These are phyloP conservation scores for Tricholoma sp. DNA, from an alignment of 768 basidiomycete genomes.

Conservation along the genomic window DNA sequence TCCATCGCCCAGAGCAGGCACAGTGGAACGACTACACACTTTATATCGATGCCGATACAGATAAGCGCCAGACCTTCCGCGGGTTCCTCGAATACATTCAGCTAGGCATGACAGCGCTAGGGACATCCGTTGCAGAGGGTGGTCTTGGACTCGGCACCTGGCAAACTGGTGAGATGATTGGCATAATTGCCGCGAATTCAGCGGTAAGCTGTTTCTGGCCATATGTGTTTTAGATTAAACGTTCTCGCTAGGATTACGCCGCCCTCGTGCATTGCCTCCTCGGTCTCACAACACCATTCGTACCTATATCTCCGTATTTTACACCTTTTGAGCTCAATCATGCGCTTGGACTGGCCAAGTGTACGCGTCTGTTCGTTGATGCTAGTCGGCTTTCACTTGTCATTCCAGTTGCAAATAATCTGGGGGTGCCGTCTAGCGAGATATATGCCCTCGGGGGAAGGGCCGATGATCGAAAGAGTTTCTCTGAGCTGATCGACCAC, in stretches of 20 bases:
- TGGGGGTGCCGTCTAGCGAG: conserved; percentile 30
- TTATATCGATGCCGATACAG: conserved; percentile 52
- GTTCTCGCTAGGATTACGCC: conserved; percentile 50
- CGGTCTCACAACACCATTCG: conserved; percentile 45
- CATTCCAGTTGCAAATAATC: conserved; percentile 31
- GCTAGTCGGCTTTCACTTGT: conserved; percentile 38
- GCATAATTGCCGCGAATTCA: conserved; percentile 66
- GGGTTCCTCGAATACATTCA: conserved; percentile 48
- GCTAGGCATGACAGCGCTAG: conserved; percentile 54
- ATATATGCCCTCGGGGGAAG: conserved; percentile 47
- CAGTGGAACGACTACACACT: conserved; percentile 52
- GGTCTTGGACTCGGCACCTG: conserved; percentile 49
- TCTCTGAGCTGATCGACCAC: conserved; percentile 38
- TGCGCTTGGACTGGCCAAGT: conserved; percentile 40
- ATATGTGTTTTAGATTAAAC: conserved; percentile 3
- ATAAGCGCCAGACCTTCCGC: conserved; percentile 36
- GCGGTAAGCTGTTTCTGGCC: conserved; percentile 36
- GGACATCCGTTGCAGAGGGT: conserved; percentile 37
- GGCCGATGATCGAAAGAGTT: conserved; percentile 35
- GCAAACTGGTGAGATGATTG: conserved; percentile 52
- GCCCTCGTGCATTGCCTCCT: conserved; percentile 46
- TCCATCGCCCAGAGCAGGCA: conserved; percentile 49
- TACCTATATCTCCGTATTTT: conserved; percentile 47
- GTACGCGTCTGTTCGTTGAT: conserved; percentile 51
- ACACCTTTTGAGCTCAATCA: conserved; percentile 55